phyloP scores from a whole-genome alignment of 352 stramenopile species.

The Plasmopara viticola region DNA sequence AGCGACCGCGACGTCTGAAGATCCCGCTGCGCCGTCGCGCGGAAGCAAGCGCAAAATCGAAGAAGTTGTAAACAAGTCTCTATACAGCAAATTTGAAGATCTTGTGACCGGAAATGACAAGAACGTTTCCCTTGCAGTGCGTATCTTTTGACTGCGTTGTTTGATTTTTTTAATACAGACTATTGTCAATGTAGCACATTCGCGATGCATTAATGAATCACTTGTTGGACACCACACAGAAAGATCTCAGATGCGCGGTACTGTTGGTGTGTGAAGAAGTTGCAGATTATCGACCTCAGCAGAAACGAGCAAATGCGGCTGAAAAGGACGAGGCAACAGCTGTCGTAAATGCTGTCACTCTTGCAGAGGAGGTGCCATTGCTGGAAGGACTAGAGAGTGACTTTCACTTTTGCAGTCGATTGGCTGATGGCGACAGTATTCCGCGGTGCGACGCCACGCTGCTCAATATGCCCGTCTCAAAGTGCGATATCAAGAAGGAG shows the following conservation, averaged over 20 bases:
- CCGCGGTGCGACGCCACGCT: constrained; percentile 65
- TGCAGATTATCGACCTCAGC: constrained; percentile 29
- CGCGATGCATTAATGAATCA: constrained; percentile 61
- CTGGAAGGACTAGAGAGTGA: constrained; percentile 29
- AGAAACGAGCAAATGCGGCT: constrained; percentile 3
- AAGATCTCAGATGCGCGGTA: constrained; percentile 59
- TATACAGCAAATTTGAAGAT: constrained; percentile 35
- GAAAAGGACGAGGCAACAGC: constrained; percentile 5
- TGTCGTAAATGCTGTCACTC: not conserved
- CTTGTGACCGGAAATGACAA: constrained; percentile 30
- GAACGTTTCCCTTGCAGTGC: constrained; percentile 41
- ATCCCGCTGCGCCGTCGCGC: constrained; percentile 17
- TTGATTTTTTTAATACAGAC: not conserved
- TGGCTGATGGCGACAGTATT: constrained; percentile 74
- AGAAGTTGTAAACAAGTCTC: constrained; percentile 11
- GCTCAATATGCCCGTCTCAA: constrained; percentile 64
- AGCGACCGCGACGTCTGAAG: constrained; percentile 27
- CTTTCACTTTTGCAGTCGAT: constrained; percentile 40
- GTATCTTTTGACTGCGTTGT: constrained; percentile 8
- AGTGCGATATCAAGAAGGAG: constrained; percentile 64
- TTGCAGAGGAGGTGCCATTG: constrained; percentile 23
- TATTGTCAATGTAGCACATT: constrained; percentile 34
- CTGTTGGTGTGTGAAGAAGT: constrained; percentile 72
- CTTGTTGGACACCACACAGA: constrained; percentile 47
- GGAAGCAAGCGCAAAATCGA: constrained; percentile 27